A percentile compares a stretch with the other conserved stretches of the same genome.
Evolutionary conservation across 2,329 filamentous ascomycete genomes (phyloP).

Genomic region (Orbilia ellipsospora): DNA sequence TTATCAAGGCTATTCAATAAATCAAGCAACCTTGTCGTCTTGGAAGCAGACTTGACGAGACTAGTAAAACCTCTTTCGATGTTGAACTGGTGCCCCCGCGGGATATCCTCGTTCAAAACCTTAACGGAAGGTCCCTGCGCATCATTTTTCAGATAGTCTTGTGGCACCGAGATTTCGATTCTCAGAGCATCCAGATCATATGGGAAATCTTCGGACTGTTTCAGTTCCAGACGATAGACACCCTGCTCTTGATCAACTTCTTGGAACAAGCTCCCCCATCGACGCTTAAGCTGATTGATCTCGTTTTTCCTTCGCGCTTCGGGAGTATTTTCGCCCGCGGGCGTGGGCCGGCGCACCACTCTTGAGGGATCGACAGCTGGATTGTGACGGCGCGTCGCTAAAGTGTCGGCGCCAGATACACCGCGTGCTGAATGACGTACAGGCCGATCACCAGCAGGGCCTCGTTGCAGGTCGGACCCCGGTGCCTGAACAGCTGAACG

Average conservation of each 20-base stretch:
- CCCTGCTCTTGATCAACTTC: constrained; percentile 44
- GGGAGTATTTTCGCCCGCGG: constrained; percentile 51
- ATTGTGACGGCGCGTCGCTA: constrained; percentile 44
- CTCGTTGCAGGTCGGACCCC: constrained; percentile 16
- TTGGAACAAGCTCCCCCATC: constrained; percentile 50
- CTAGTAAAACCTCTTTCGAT: constrained; percentile 56
- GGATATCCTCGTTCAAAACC: constrained; percentile 57
- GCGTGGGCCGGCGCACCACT: constrained; percentile 43
- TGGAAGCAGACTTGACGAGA: constrained; percentile 34
- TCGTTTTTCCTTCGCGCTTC: constrained; percentile 53
- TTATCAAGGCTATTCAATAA: constrained; percentile 56
- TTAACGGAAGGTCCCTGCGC: constrained; percentile 46
- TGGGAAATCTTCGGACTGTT: constrained; percentile 55
- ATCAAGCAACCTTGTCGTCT: constrained; percentile 55
- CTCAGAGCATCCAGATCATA: constrained; percentile 55
- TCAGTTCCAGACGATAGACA: constrained; percentile 39
- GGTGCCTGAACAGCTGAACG: constrained; percentile 35
- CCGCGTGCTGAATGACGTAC: constrained; percentile 53
- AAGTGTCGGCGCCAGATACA: constrained; percentile 33
- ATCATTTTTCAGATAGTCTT: constrained; percentile 31
- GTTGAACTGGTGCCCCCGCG: constrained; percentile 55
- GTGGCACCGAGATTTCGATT: constrained; percentile 50
- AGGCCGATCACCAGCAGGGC: constrained; percentile 31
- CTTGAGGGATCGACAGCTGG: constrained; percentile 46
- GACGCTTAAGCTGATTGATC: constrained; percentile 55